Base-by-base conservation (phyloP, 2,329 filamentous ascomycete genomes). In the Botrytis medusae region DNA sequence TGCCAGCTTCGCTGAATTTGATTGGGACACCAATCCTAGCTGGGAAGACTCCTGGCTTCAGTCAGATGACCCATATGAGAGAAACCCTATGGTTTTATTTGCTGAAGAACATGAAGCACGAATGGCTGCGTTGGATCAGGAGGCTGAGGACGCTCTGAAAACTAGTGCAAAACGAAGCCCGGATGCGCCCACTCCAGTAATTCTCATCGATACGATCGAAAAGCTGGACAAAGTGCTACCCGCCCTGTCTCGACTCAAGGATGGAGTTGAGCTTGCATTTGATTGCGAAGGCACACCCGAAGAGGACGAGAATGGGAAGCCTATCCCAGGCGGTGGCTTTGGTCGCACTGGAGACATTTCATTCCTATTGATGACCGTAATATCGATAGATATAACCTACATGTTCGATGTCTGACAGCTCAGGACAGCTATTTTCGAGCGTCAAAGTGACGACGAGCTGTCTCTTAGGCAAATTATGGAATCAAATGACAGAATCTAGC, bases 171-270 rank as follows among this genome's bases (percentile, higher is more conserved):
- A 51, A 12, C 3, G 10, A 25, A 51, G 61, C 40, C 18, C 7
- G 42, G 20, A 64, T 25, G 42, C 44, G 6, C n/a, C n/a, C n/a
- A 10, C 29, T 2, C 2, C 37, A 64, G 4, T 18, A 2, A 46
- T 46, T 8, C 14, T 64, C 18, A 25, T 69, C 25, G 51, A 69
- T 22, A 60, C 67, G 2, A 20, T 59, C 37, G 67, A 69, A 12
- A 69, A 69, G 54, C 29, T 69, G 18, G 48, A 69, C 10, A 29
- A 18, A 34, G 60, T 59, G n/a, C 32, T 69, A 9, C 67, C 67
- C 14, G 22, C n/a, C 6, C 67, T 60, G 12, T 60, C 54, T 25
- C 51, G 34, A 3, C 51, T 69, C 18, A 60, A 59, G 22, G 22
- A 60, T 44, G 37, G 51, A 20, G 67, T 69, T 18, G 67, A 69